phyloP scores from a whole-genome alignment of 805 yeast species.

The Kluyveromyces lactis region DNA sequence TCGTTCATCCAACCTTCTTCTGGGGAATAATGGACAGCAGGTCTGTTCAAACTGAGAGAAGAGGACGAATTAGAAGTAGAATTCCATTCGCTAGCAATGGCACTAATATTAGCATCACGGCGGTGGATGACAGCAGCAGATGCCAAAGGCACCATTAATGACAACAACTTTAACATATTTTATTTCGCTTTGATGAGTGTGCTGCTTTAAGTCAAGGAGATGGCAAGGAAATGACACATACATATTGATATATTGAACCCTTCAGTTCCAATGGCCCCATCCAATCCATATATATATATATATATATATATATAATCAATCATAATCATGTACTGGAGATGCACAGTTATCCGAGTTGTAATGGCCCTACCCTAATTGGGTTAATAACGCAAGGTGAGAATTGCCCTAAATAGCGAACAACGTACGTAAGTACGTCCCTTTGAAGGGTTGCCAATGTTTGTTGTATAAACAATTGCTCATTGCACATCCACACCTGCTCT shows the following conservation, averaged over 20 bases:
- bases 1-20: constrained; percentile 35
- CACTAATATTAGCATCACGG: background rate
- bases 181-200: background rate
- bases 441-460: no score
- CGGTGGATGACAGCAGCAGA: background rate
- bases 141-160: background rate
- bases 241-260: no score
- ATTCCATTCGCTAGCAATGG: background rate
- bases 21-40: constrained; percentile 30
- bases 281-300: background rate
- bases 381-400: no score
- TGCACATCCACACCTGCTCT: no score
- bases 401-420: no score
- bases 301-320: background rate
- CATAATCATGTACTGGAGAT: background rate
- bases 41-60: constrained; percentile 7
- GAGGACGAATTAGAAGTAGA: background rate
- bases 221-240: no score
- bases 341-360: no score
- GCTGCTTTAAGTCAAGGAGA: background rate
- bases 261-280: no score
- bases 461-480: no score
- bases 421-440: no score
- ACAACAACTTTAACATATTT: background rate
- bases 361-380: no score